Percentiles rank a stretch among this genome's conserved stretches.
These are phyloP conservation scores for Clarireedia paspali DNA, from an alignment of 2,329 filamentous ascomycete species.

Conservation along the genomic window DNA sequence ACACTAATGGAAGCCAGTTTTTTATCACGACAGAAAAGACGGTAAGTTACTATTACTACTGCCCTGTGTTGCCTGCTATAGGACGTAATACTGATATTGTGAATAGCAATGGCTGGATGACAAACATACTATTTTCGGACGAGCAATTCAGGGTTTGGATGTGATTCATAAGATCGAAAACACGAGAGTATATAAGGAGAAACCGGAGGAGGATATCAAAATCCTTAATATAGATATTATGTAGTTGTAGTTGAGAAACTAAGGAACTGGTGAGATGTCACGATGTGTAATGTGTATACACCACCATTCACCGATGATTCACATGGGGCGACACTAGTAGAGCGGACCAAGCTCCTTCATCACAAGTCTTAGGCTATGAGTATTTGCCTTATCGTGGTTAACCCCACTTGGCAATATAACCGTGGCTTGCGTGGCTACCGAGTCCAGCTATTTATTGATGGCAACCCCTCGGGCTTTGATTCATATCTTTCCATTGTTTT, in stretches of 20 bases:
- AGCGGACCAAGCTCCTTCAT: too few species aligned
- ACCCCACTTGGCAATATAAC: too few species aligned
- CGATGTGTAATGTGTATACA: too few species aligned
- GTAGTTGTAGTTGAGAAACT: conserved; percentile 12
- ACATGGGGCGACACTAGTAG: too few species aligned
- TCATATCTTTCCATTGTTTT: too few species aligned
- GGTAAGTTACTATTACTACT: conserved; percentile 39
- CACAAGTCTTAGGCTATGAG: too few species aligned
- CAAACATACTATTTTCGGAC: conserved; percentile 93
- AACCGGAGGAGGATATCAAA: conserved; percentile 94
- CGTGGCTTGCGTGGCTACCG: too few species aligned
- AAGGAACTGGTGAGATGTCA: not conserved
- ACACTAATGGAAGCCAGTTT: conserved; percentile 94
- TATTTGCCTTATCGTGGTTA: too few species aligned
- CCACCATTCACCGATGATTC: too few species aligned
- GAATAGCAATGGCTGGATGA: conserved; percentile 79
- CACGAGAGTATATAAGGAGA: conserved; percentile 75
- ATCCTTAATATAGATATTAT: conserved; percentile 70
- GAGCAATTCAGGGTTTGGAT: conserved; percentile 83
- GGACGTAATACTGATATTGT: conserved; percentile 2
- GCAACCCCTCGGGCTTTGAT: too few species aligned
- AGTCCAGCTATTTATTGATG: too few species aligned
- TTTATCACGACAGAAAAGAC: conserved; percentile 98
- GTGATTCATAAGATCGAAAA: conserved; percentile 97
- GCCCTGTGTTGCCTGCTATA: conserved; percentile 7